Base-by-base conservation (phyloP, 768 basidiomycete species). In the Leccinum obscurum region DNA sequence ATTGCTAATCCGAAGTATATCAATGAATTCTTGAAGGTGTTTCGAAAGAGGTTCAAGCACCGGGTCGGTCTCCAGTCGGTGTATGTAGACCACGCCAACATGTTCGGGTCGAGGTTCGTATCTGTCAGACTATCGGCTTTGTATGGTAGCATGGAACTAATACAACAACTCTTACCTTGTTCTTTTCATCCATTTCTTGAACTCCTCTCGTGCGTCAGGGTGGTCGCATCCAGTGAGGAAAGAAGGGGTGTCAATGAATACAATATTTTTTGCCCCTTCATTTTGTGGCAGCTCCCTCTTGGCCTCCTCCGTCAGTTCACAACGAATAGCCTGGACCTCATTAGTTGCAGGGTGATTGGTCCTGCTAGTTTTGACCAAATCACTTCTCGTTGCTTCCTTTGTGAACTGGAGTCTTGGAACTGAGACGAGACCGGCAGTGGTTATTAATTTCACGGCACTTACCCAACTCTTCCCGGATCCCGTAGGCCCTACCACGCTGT, bases 161-260 rank as follows among this genome's bases (percentile, higher is more conserved):
- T 13, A 22, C 1, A 30, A 41, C 2, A 9, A 28, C 20, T 13
- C 53, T 49, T 30, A 59, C 66, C 13, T 17, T 52, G 44, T 49
- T 34, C 10, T 26, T 1, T 10, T 10, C 1, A 61, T 3, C 64
- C 66, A 65, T 9, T 28, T n/a, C 0, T 3, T 7, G 2, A 70
- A 24, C 60, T 60, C 57, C 11, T 35, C 15, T 15, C 26, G 35
- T 11, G 66, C 54, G 48, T 68, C 55, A 4, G 35, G 52, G 15
- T 52, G 13, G 13, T 54, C 34, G 4, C 44, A 51, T 34, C 24
- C 67, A 2, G 67, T 68, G 49, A 57, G 54, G 34, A 68, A 70
- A 1, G 68, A 70, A 20, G 69, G 69, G 0, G 65, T 69, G 39
- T 70, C 69, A 17, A 69, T 46, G 24, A 70, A 65, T 15, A 71